A percentile compares a stretch with the other conserved stretches of the same genome.
phyloP scores from a whole-genome alignment of 2,329 filamentous ascomycete genomes.

The Neofusicoccum kwambonambiense region DNA sequence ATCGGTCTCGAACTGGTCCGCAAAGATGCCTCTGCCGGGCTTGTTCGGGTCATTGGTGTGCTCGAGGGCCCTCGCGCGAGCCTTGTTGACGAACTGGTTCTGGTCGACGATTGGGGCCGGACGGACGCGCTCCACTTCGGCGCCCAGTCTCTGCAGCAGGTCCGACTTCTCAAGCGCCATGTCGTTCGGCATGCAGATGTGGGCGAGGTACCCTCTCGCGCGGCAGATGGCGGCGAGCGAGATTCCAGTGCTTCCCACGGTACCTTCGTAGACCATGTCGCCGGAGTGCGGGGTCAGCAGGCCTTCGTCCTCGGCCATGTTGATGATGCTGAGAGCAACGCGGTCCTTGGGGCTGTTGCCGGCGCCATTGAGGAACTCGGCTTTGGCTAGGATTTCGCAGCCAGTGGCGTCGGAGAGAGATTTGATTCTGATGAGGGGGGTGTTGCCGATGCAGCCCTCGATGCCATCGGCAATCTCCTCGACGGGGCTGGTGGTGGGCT shows the following conservation, averaged over 20 bases:
- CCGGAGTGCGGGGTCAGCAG: slow-evolving; percentile 75
- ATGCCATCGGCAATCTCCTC: slow-evolving; percentile 69
- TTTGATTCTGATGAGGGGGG: slow-evolving; percentile 81
- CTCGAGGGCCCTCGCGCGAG: slow-evolving; percentile 70
- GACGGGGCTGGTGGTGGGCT: not conserved
- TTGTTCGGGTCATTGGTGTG: slow-evolving; percentile 62
- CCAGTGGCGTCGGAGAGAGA: slow-evolving; percentile 84
- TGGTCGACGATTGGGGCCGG: slow-evolving; percentile 93
- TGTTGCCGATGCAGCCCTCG: slow-evolving; percentile 90
- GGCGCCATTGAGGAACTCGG: slow-evolving; percentile 93
- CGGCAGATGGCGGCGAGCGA: slow-evolving; percentile 86
- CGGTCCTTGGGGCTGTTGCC: slow-evolving; percentile 93
- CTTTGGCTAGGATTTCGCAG: slow-evolving; percentile 87
- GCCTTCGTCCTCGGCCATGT: slow-evolving; percentile 72
- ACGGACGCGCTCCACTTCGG: slow-evolving; percentile 84
- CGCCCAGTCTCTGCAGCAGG: slow-evolving; percentile 83
- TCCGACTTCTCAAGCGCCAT: slow-evolving; percentile 85
- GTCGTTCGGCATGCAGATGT: slow-evolving; percentile 98
- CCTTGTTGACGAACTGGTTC: slow-evolving; percentile 91
- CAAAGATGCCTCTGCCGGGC: slow-evolving; percentile 81
- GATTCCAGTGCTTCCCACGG: slow-evolving; percentile 85
- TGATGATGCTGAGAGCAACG: slow-evolving; percentile 87
- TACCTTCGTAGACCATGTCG: slow-evolving; percentile 96
- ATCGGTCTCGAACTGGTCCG: slow-evolving; percentile 90
- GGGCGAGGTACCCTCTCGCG: slow-evolving; percentile 83